Conservation (phyloP, 169 alveolate species). For the Haemoproteus tartakovskyi region DNA sequence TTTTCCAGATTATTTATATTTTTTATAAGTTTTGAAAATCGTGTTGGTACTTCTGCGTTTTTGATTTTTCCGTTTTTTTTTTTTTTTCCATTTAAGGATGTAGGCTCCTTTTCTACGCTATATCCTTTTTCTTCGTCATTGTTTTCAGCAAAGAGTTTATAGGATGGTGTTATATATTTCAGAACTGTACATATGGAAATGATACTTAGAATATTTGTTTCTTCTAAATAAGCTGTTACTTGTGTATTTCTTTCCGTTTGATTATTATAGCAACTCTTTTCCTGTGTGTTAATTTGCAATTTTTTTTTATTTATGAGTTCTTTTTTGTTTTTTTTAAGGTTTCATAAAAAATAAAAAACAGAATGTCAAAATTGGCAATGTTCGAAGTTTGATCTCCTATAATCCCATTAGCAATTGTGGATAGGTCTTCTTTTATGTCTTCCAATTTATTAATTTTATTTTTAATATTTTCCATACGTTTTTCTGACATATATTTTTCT, state of each 20-base stretch:
- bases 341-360: slow-evolving; percentile 37
- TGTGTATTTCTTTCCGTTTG: background rate
- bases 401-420: slow-evolving; percentile 18
- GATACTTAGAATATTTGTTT: background rate
- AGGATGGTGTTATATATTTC: slow-evolving; percentile 42
- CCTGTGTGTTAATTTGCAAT: background rate
- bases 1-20: slow-evolving; percentile 37
- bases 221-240: background rate
- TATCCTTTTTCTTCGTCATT: background rate
- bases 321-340: background rate
- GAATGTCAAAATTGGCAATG: slow-evolving; percentile 15
- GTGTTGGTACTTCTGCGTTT: background rate
- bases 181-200: slow-evolving; percentile 49
- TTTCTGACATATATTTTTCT: slow-evolving; percentile 11
- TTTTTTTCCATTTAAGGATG: background rate
- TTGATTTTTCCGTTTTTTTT: background rate
- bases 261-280: background rate
- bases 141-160: slow-evolving; percentile 7
- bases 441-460: slow-evolving; percentile 10
- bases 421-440: slow-evolving; percentile 16
- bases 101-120: background rate
- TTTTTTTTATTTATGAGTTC: background rate
- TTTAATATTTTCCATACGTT: background rate
- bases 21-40: slow-evolving; percentile 1
- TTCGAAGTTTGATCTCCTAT: slow-evolving; percentile 14